These are phyloP conservation scores for Claviceps paspali DNA, from an alignment of 2,329 filamentous ascomycete genomes.

Conservation along the genomic window DNA sequence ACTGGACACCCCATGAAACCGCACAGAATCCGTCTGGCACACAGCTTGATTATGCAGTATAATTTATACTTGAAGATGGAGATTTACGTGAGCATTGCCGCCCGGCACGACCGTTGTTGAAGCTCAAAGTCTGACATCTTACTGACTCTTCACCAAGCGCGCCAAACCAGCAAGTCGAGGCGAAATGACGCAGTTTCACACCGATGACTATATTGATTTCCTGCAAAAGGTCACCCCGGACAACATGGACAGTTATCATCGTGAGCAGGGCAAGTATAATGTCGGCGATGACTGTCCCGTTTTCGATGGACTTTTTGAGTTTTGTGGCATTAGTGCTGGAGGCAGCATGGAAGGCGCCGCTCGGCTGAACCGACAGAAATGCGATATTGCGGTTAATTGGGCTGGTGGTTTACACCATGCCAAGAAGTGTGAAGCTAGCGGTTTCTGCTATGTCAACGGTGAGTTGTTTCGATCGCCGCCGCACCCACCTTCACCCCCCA, in stretches of 20 bases:
- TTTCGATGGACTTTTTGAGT: constrained; percentile 94
- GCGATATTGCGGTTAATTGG: constrained; percentile 97
- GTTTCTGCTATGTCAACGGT: constrained; percentile 98
- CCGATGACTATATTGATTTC: constrained; percentile 90
- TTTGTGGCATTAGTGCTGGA: constrained; percentile 86
- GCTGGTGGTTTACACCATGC: constrained; percentile 93
- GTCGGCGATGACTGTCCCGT: constrained; percentile 95
- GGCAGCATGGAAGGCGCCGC: constrained; percentile 88
- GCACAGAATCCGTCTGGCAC: constrained; percentile 85
- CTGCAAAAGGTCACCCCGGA: constrained; percentile 90
- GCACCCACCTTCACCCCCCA: no score
- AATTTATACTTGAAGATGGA: constrained; percentile 95
- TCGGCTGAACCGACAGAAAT: constrained; percentile 77
- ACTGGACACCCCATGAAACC: constrained; percentile 98
- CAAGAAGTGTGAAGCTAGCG: constrained; percentile 89
- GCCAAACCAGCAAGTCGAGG: constrained; percentile 76
- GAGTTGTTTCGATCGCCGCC: no score
- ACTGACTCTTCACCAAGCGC: constrained; percentile 33
- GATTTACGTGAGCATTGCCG: constrained; percentile 58
- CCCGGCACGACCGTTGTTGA: not conserved
- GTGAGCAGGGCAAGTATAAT: constrained; percentile 87
- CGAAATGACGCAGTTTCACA: constrained; percentile 90
- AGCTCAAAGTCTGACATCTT: not conserved
- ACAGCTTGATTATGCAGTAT: constrained; percentile 92
- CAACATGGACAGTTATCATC: constrained; percentile 88